Conservation (phyloP, 2,329 filamentous ascomycete species). For the Paecilomyces dactylethromorphus region DNA sequence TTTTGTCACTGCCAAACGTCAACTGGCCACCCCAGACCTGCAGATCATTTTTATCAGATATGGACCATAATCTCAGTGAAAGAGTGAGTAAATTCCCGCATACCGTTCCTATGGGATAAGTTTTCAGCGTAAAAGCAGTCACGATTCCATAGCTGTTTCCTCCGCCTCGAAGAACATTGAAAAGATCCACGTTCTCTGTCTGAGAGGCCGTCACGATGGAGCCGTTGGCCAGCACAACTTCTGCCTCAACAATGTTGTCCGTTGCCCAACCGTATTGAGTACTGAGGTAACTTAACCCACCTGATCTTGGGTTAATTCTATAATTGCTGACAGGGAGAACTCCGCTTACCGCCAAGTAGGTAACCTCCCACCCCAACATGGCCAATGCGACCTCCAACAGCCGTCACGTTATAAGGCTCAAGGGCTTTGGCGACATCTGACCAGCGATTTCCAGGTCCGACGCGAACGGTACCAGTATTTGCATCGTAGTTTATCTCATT, state of each 20-base stretch:
- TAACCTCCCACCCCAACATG: slow-evolving; percentile 45
- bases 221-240: slow-evolving; percentile 43
- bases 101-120: slow-evolving; percentile 23
- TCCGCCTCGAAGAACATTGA: slow-evolving; percentile 35
- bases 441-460: slow-evolving; percentile 31
- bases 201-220: slow-evolving; percentile 37
- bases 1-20: slow-evolving; percentile 31
- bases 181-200: slow-evolving; percentile 34
- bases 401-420: slow-evolving; percentile 20
- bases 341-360: slow-evolving; percentile 35
- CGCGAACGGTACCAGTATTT: slow-evolving; percentile 31
- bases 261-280: slow-evolving; percentile 45
- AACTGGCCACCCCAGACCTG: slow-evolving; percentile 44
- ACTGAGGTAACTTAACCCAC: slow-evolving; percentile 43
- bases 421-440: slow-evolving; percentile 25
- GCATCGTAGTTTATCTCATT: slow-evolving; percentile 28
- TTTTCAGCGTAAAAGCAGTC: slow-evolving; percentile 30
- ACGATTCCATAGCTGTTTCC: slow-evolving; percentile 41
- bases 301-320: slow-evolving; percentile 11
- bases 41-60: slow-evolving; percentile 1
- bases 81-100: background rate
- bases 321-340: background rate
- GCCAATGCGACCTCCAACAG: slow-evolving; percentile 42
- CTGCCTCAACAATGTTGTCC: slow-evolving; percentile 41
- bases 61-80: background rate